phyloP scores from a whole-genome alignment of 106 monocot genomes.

The Posidonia australis region DNA sequence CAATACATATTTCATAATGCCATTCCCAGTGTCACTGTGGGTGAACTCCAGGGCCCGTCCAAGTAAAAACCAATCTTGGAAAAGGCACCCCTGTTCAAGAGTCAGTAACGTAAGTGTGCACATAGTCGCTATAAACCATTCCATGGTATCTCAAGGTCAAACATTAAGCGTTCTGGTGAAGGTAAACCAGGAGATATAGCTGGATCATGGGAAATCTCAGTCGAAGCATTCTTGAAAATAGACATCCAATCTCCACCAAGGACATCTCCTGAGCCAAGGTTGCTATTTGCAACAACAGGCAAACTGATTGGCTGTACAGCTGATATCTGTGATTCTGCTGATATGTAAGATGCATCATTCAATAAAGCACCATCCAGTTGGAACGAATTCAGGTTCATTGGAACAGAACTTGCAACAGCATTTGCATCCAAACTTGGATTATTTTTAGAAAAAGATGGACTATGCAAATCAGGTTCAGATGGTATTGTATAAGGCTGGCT shows the following conservation, averaged over 20 bases:
- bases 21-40: too few species aligned
- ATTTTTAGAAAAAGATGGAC: neutral
- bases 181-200: neutral
- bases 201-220: neutral
- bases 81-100: too few species aligned
- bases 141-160: conserved; percentile 5
- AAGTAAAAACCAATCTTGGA: too few species aligned
- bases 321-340: neutral
- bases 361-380: conserved; percentile 1
- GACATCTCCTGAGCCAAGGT: neutral
- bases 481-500: neutral
- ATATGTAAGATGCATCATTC: neutral
- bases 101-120: too few species aligned
- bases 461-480: neutral
- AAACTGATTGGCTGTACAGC: neutral
- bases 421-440: neutral
- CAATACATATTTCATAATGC: too few species aligned
- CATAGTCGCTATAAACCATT: too few species aligned
- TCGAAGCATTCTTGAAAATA: neutral
- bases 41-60: too few species aligned
- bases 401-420: neutral
- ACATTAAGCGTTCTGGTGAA: neutral
- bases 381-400: neutral
- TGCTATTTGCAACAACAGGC: neutral
- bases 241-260: conserved; percentile 4